These are phyloP conservation scores for Oenanthe javanica DNA, from an alignment of 140 eudicot species.

Conservation along the genomic window DNA sequence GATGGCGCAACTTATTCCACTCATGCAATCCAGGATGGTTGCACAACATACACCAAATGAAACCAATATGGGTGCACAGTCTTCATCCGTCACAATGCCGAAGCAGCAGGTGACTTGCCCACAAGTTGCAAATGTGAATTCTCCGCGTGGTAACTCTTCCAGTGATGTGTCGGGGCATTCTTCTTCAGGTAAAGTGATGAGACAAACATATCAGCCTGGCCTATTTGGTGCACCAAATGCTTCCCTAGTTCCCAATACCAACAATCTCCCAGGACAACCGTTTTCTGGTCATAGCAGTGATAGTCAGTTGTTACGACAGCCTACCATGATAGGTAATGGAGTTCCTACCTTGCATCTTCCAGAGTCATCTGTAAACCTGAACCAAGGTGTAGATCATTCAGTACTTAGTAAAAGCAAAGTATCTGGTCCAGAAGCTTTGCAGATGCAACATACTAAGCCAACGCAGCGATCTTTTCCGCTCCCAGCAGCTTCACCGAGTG, in stretches of 20 bases:
- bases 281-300: constrained; percentile 48
- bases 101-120: constrained; percentile 57
- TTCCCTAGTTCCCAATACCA: constrained; percentile 28
- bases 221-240: constrained; percentile 39
- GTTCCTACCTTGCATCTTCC: constrained; percentile 52
- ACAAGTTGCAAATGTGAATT: constrained; percentile 45
- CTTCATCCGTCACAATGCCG: constrained; percentile 32
- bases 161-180: constrained; percentile 80
- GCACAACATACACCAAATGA: constrained; percentile 66
- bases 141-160: constrained; percentile 57
- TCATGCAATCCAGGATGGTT: constrained; percentile 74
- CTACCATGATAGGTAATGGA: constrained; percentile 33
- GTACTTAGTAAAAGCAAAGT: constrained; percentile 33
- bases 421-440: constrained; percentile 45
- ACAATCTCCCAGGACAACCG: constrained; percentile 38
- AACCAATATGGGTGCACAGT: constrained; percentile 34
- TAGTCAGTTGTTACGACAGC: constrained; percentile 56
- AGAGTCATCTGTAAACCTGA: constrained; percentile 54
- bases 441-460: constrained; percentile 52
- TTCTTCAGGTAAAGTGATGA: constrained; percentile 46
- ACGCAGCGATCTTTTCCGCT: constrained; percentile 51
- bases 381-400: constrained; percentile 52
- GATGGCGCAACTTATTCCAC: constrained; percentile 67
- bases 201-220: constrained; percentile 48
- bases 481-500: constrained; percentile 39